Evolutionary conservation across 2,329 filamentous ascomycete species (phyloP).

Genomic region (Stemphylium vesicarium): DNA sequence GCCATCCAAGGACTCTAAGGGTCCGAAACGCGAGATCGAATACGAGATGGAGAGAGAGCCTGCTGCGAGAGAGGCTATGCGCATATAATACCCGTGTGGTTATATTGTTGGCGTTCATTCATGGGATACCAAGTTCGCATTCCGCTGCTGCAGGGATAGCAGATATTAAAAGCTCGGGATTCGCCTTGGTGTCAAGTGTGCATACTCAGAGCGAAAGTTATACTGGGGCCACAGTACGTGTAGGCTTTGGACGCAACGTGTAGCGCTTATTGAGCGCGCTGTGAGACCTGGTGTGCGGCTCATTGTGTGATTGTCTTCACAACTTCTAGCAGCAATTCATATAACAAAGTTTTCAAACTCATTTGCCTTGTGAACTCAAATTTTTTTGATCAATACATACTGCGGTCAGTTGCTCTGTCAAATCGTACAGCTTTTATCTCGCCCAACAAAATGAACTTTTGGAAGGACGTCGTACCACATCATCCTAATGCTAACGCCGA

Average conservation of each 20-base stretch:
- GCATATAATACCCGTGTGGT: constrained; percentile 34
- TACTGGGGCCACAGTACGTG: background rate
- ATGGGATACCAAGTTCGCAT: constrained; percentile 15
- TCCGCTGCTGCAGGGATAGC: background rate
- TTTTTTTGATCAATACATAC: background rate
- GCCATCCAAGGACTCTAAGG: constrained; percentile 52
- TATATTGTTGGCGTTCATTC: constrained; percentile 23
- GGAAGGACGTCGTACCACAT: background rate
- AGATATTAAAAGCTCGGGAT: background rate
- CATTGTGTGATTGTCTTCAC: background rate
- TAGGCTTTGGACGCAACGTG: background rate
- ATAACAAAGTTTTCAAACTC: background rate
- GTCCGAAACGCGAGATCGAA: constrained; percentile 75
- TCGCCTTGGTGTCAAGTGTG: too few relatives aligned
- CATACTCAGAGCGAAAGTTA: too few relatives aligned
- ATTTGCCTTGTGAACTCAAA: background rate
- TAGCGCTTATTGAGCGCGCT: background rate
- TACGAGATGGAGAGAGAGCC: constrained; percentile 74
- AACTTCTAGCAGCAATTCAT: background rate
- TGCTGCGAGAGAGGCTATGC: constrained; percentile 46
- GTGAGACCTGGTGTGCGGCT: too few relatives aligned
- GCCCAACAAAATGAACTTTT: background rate
- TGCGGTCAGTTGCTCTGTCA: background rate
- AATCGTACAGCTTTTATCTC: background rate
- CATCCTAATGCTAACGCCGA: background rate